These are phyloP conservation scores for Phlebiopsis gigantea DNA, from an alignment of 768 basidiomycete species.

Conservation along the genomic window DNA sequence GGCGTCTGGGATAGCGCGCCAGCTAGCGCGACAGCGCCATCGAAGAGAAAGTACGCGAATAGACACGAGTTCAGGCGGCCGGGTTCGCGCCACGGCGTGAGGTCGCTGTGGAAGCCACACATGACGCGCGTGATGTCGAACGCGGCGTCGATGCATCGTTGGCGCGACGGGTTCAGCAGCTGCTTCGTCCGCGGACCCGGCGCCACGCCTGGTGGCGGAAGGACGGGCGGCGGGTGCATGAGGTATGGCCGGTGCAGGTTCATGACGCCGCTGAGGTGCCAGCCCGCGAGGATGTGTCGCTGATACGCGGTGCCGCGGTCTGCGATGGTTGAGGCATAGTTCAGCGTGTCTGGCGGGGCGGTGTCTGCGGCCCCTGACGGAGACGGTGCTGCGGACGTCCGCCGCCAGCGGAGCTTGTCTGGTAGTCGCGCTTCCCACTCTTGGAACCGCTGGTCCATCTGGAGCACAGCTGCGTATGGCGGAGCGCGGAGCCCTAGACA, in stretches of 20 bases:
- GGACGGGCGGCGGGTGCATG: slow-evolving; percentile 26
- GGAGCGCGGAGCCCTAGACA: slow-evolving; percentile 17
- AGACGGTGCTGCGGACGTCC: slow-evolving; percentile 15
- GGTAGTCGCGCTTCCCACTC: slow-evolving; percentile 40
- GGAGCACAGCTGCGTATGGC: slow-evolving; percentile 30
- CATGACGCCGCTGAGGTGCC: slow-evolving; percentile 41
- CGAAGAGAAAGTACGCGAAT: slow-evolving; percentile 31
- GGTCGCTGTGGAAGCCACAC: slow-evolving; percentile 31
- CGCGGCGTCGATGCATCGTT: slow-evolving; percentile 34
- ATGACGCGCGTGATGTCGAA: slow-evolving; percentile 41
- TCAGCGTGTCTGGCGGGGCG: background rate
- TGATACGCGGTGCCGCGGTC: slow-evolving; percentile 36
- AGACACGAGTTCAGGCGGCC: slow-evolving; percentile 14
- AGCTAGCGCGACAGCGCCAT: slow-evolving; percentile 41
- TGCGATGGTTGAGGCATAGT: slow-evolving; percentile 9
- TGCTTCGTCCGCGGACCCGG: slow-evolving; percentile 18
- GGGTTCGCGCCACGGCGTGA: slow-evolving; percentile 17
- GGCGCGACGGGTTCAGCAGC: slow-evolving; percentile 28
- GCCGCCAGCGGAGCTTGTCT: slow-evolving; percentile 33
- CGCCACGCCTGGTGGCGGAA: slow-evolving; percentile 14
- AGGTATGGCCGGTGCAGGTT: slow-evolving; percentile 41
- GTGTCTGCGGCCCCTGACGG: background rate
- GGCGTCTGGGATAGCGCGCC: slow-evolving; percentile 36
- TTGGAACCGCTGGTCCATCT: slow-evolving; percentile 38
- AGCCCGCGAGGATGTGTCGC: slow-evolving; percentile 39